A percentile compares a stretch with the other conserved stretches of the same genome.
Conservation (phyloP, 306 rosid genomes). For the Inga leiocalycina region DNA sequence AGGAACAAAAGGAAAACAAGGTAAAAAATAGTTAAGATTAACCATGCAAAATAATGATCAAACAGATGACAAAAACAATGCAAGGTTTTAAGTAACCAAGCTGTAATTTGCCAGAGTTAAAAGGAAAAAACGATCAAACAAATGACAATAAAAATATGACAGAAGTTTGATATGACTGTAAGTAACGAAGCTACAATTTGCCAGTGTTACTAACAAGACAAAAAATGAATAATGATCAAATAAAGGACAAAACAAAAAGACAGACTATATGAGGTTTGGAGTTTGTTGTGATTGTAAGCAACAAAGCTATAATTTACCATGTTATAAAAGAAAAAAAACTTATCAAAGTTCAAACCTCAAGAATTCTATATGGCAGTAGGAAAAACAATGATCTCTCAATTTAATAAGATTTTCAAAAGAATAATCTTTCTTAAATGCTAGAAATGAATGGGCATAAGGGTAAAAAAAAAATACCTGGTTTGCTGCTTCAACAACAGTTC, state of each 20-base stretch:
- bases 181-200: not conserved
- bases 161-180: not conserved
- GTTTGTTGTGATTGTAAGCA: not conserved
- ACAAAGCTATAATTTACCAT: not conserved
- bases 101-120: not conserved
- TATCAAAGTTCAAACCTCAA: slow-evolving; percentile 14
- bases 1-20: not conserved
- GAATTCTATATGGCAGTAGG: slow-evolving; percentile 13
- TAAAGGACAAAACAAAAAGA: too few relatives aligned
- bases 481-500: slow-evolving; percentile 64
- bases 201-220: not conserved
- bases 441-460: slow-evolving; percentile 12
- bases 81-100: not conserved
- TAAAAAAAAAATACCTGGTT: slow-evolving; percentile 51
- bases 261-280: too few relatives aligned
- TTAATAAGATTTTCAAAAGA: slow-evolving; percentile 17
- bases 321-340: slow-evolving; percentile 5
- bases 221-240: not conserved
- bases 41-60: not conserved
- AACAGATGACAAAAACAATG: not conserved
- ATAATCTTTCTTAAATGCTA: slow-evolving; percentile 11
- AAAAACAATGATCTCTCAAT: not conserved
- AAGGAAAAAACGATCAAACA: not conserved
- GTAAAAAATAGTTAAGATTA: not conserved
- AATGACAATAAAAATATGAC: not conserved